Conservation (phyloP, 116 monocot genomes). For the Thalassia testudinum region DNA sequence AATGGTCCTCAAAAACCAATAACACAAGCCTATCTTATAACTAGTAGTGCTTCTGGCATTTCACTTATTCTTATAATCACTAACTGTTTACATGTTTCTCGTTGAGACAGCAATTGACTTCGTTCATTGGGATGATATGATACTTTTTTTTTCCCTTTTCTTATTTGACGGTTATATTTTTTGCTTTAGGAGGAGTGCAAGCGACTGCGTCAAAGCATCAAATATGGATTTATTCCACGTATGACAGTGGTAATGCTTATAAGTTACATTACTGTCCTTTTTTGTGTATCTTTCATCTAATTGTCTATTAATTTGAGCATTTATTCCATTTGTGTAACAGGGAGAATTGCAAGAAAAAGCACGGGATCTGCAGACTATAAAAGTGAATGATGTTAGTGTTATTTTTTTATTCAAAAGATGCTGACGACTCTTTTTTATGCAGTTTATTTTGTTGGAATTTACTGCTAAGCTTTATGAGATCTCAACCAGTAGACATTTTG, state of each 20-base stretch:
- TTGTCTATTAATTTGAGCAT: not conserved
- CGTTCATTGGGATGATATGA: too few relatives aligned
- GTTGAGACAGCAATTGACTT: too few relatives aligned
- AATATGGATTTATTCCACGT: slow-evolving; percentile 56
- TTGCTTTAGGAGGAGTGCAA: slow-evolving; percentile 78
- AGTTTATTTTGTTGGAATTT: too few relatives aligned
- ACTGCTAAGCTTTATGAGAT: too few relatives aligned
- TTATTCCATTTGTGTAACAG: slow-evolving; percentile 16
- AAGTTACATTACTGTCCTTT: not conserved
- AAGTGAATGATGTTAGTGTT: slow-evolving; percentile 70
- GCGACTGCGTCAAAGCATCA: slow-evolving; percentile 79
- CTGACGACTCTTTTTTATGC: too few relatives aligned
- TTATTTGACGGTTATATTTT: not conserved
- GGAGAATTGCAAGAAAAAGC: slow-evolving; percentile 73
- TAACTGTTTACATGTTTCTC: not conserved
- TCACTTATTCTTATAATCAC: too few relatives aligned
- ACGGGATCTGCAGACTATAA: slow-evolving; percentile 46
- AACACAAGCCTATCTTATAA: too few relatives aligned
- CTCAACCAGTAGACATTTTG: too few relatives aligned
- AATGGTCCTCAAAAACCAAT: too few relatives aligned
- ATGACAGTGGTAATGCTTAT: slow-evolving; percentile 51
- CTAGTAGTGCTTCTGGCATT: too few relatives aligned
- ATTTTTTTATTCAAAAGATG: too few relatives aligned
- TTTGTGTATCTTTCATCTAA: not conserved
- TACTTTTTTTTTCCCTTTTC: too few relatives aligned